Percentiles rank a stretch among this genome's conserved stretches.
phyloP scores from a whole-genome alignment of 371 early-diverging fungal genomes.

The Capillidium heterosporum region DNA sequence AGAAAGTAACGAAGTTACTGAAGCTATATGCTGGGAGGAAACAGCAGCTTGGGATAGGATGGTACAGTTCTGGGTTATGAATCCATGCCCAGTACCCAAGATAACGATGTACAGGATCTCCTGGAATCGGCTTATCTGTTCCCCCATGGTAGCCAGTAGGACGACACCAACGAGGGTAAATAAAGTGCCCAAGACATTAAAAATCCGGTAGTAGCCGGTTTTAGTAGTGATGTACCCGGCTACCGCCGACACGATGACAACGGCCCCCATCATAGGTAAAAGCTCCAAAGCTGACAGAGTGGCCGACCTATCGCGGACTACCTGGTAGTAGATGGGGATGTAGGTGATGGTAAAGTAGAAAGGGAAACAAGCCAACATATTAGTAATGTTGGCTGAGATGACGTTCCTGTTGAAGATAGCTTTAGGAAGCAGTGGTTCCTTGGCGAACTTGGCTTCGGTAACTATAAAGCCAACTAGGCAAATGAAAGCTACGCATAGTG shows the following conservation, averaged over 20 bases:
- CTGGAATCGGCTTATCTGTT: neutral
- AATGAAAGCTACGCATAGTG: conserved; percentile 23
- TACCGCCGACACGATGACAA: conserved; percentile 14
- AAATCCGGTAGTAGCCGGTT: conserved; percentile 16
- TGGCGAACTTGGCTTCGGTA: conserved; percentile 31
- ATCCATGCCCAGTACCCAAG: neutral
- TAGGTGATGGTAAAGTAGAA: conserved; percentile 33
- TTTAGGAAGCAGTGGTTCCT: conserved; percentile 31
- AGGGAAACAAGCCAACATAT: conserved; percentile 24
- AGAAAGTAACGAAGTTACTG: neutral
- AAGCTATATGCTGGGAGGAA: neutral
- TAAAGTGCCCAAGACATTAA: conserved; percentile 19
- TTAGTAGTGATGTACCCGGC: conserved; percentile 13
- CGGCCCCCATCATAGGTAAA: conserved; percentile 28
- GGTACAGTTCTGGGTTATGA: neutral
- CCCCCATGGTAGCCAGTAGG: conserved; percentile 12
- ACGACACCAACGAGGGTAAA: conserved; percentile 18
- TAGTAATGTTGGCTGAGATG: conserved; percentile 17
- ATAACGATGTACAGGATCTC: neutral
- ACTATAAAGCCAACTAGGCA: conserved; percentile 25
- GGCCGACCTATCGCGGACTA: conserved; percentile 33
- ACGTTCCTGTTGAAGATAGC: conserved; percentile 23
- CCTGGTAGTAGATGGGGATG: conserved; percentile 27
- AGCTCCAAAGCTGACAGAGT: conserved; percentile 34
- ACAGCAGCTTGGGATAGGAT: neutral